Base-by-base conservation (phyloP, 2,329 filamentous ascomycete genomes). In the Sphaerulina populicola region DNA sequence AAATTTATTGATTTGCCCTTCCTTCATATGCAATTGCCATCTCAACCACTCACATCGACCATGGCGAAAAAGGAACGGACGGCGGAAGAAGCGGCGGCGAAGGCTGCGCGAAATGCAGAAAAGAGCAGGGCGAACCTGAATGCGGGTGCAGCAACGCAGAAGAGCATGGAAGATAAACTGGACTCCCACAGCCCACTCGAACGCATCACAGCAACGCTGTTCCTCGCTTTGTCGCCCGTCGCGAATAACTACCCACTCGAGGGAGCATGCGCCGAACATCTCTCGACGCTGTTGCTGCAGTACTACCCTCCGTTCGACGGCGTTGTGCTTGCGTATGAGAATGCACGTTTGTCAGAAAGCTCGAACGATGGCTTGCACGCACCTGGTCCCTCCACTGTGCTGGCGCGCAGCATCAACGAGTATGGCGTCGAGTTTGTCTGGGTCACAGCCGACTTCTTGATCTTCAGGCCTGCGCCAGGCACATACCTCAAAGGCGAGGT, bases 391-490 rank as follows among this genome's bases (percentile, higher is more conserved):
- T 45, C 47, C 30, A 53, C 47, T 4, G 64, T 74, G 2, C 70
- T 77, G 21, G 66, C 73, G 11, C 66, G 60, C 33, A 76, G 53
- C 65, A 75, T 86, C 37, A 82, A 87, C 69, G 93, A 97, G 70
- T 94, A 90, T 65, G 88, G 86, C 6, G 87, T 88, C 21, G 84
- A 83, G 18, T 96, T 86, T 64, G 80, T 87, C 43, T 97, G 91
- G 83, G 79, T 94, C 18, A 95, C 88, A 0, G 88, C 85, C 1
- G 88, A 94, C 18, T 85, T 95, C 56, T 76, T 94, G 40, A 72
- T 97, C 14, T 94, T 95, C 66, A 79, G 85, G 30, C 91, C 93
- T 0, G 74, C 77, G 47, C 79, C 80, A 41, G 86, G 87, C 33
- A 80, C 82, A 7, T 81, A 78, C 69, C 78, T 97, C 64, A 83